Conservation (phyloP, 768 basidiomycete genomes). For the Lactarius sanguifluus region DNA sequence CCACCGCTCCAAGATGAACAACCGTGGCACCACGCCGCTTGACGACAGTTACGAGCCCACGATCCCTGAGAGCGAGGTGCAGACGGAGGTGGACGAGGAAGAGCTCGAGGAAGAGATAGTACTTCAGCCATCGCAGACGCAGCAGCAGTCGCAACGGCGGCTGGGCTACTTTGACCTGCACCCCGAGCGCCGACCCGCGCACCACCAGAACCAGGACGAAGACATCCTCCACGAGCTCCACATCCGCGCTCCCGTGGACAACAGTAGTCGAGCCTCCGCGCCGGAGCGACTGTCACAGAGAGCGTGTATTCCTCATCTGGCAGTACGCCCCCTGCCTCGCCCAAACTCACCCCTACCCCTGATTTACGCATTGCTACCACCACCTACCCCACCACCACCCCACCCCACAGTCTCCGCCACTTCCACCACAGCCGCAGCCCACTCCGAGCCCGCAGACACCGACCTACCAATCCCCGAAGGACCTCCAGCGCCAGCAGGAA, state of each 20-base stretch:
- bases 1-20: conserved; percentile 21
- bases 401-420: neutral
- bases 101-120: conserved; percentile 32
- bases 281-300: conserved; percentile 18
- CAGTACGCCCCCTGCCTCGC: conserved; percentile 3
- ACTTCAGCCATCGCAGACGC: neutral
- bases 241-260: conserved; percentile 23
- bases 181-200: conserved; percentile 58
- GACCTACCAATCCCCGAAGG: neutral
- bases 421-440: too few relatives aligned
- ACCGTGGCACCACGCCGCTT: neutral
- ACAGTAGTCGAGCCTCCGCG: conserved; percentile 32
- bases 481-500: conserved; percentile 19
- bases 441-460: neutral
- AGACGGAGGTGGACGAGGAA: conserved; percentile 30
- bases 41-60: conserved; percentile 19
- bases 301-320: conserved; percentile 16
- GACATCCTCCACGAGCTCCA: conserved; percentile 17
- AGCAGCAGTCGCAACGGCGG: conserved; percentile 33
- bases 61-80: conserved; percentile 3
- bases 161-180: conserved; percentile 78
- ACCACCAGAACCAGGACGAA: neutral
- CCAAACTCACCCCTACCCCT: neutral
- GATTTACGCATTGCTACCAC: neutral
- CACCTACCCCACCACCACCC: neutral